These are phyloP conservation scores for Westerdykella aurantiaca DNA, from an alignment of 2,329 filamentous ascomycete species.

Conservation along the genomic window DNA sequence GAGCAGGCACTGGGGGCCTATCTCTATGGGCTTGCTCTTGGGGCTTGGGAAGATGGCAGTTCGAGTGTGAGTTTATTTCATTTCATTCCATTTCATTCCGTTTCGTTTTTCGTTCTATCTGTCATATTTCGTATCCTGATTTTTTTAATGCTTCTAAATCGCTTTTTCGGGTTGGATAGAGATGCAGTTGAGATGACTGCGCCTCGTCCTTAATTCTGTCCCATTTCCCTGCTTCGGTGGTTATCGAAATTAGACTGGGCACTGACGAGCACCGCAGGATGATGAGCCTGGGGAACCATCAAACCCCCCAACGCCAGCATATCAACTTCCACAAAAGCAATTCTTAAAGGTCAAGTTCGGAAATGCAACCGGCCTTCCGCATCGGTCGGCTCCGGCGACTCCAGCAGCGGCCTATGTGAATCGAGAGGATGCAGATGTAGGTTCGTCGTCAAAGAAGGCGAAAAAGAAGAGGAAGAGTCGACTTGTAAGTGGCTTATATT, in stretches of 20 bases:
- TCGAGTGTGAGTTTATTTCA: constrained; percentile 21
- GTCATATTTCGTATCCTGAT: no score
- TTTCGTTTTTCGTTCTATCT: no score
- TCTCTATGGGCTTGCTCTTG: constrained; percentile 25
- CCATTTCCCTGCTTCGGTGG: no score
- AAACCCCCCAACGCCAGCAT: constrained; percentile 21
- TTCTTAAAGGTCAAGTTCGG: no score
- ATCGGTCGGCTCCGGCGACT: no score
- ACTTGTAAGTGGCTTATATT: neutral
- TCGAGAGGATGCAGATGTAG: no score
- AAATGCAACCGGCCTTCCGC: no score
- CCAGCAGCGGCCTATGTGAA: no score
- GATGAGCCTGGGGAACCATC: constrained; percentile 22
- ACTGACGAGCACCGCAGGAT: constrained; percentile 18
- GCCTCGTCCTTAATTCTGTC: no score
- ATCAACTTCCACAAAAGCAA: constrained; percentile 7
- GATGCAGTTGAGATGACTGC: no score
- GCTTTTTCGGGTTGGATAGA: neutral
- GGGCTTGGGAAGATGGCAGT: constrained; percentile 24
- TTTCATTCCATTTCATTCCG: neutral
- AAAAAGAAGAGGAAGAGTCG: constrained; percentile 20
- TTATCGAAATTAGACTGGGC: neutral
- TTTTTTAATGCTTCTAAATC: neutral
- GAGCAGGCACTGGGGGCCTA: constrained; percentile 24
- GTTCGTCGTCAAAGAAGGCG: no score